Evolutionary conservation across 805 yeast genomes (phyloP), one percentile per base, ranked within the genome.

Genomic region (Candida sithepensis): DNA sequence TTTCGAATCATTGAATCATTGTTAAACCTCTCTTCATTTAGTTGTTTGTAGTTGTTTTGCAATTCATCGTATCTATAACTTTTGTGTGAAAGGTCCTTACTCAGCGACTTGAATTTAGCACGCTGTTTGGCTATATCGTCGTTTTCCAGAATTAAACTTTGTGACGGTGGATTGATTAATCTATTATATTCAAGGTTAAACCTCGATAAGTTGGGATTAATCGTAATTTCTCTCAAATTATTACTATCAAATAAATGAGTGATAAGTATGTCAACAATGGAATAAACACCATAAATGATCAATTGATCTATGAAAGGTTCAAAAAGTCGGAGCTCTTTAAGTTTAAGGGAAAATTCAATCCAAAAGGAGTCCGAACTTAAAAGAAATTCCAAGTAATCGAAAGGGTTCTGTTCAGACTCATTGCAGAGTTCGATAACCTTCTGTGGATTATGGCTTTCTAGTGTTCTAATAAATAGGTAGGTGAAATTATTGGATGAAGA

Each of bases 11-110:
- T 44, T 3, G 56, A 47, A 37, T 59, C 60, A 45, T 62, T 59
- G 44, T 59, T 60, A 49, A 59, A 58, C 36, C 57, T 57, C 39
- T 67, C 70, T 44, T 64, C 69, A 46, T 63, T 65, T 43, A 65
- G 42, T 48, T 66, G 69, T 42, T 64, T 61, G 47, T 64, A 64
- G 44, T 63, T 66, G 41, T 58, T 57, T 19, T 61, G 48, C n/a
- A 66, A 51, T 24, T 66, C 66, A 12, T 54, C 57, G 44, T 65
- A 65, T 26, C 45, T 53, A 1, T 26, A 33, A 10, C 44, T 55
- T 45, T 58, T 59, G 12, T 39, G 28, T 21, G 42, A 43, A 22
- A 52, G 43, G 37, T 59, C 61, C 33, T 44, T 44, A 10, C 39
- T 42, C 21, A 58, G 42, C 14, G 39, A 51, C 18, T 49, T 43